Percentiles rank a stretch among this genome's conserved stretches.
Conservation (phyloP, 768 basidiomycete species). For the Vararia minispora region DNA sequence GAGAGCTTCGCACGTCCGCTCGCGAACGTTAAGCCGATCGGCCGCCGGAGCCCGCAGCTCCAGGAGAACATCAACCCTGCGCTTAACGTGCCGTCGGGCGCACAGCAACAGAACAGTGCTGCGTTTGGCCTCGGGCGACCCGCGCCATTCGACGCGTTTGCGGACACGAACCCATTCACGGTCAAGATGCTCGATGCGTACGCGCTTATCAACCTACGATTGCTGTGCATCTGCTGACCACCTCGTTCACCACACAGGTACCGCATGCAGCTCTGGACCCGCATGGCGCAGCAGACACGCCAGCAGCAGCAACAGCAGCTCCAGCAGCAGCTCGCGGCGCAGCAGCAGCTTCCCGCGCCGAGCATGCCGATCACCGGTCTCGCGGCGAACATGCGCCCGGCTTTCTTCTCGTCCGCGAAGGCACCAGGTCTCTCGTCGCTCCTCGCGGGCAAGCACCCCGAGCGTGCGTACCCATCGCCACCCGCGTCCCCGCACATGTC, state of each 20-base stretch:
- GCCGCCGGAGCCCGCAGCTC: conserved; percentile 24
- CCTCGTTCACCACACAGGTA: conserved; percentile 27
- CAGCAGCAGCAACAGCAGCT: conserved; percentile 46
- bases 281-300: conserved; percentile 62
- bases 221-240: not conserved
- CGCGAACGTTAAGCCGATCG: conserved; percentile 13
- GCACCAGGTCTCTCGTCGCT: conserved; percentile 18
- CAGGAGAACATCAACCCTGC: conserved; percentile 77
- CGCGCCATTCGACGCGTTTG: conserved; percentile 63
- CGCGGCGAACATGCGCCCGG: conserved; percentile 24
- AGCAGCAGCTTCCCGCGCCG: conserved; percentile 5
- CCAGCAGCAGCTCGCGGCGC: conserved; percentile 18
- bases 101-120: too few relatives aligned
- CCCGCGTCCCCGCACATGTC: conserved; percentile 30
- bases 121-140: conserved; percentile 21
- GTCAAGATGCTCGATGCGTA: conserved; percentile 80
- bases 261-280: conserved; percentile 88
- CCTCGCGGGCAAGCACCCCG: conserved; percentile 34
- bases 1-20: conserved; percentile 29
- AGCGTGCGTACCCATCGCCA: conserved; percentile 29
- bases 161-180: conserved; percentile 75
- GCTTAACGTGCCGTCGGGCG: conserved; percentile 37
- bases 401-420: conserved; percentile 25
- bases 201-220: conserved; percentile 22
- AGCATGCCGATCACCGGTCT: conserved; percentile 17